Evolutionary conservation across 176 grass and related monocot genomes (phyloP), one percentile per base, ranked within the genome.

Genomic region (Bonia amplexicaulis): DNA sequence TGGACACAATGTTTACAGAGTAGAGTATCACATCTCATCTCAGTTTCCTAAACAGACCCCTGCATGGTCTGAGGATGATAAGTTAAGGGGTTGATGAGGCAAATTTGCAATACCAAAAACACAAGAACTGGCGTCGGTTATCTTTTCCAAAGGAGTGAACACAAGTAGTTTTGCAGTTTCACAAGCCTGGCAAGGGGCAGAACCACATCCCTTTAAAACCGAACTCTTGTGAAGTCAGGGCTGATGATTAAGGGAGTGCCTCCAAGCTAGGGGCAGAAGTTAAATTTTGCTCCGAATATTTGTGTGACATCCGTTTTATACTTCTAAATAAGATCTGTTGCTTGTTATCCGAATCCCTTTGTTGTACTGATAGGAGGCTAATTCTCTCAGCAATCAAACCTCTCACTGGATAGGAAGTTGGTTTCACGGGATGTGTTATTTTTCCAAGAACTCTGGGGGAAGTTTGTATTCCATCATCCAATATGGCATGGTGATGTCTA

Each of bases 1-100:
- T 96, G 58, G 89, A 89, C 49, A 73, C 40, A 57, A 81, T 93
- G 70, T 91, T 93, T 65, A 35, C 82, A 37, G 88, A 89, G 4
- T 78, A 82, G 73, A 53, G 57, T 45, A 57, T 51, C 10, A 23
- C 42, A 11, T 62, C 25, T 19, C 3, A 12, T 27, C 2, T 51
- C 11, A 12, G 1, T 27, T 78, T 52, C 19, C 26, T 60, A 58
- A 46, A 37, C 23, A 53, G 65, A 17, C 8, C 77, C 40, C 39
- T 3, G 76, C 7, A 14, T 48, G 15, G 17, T 26, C 7, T 16
- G 42, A 73, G 70, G 23, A 25, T 25, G 13, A 37, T 66, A 27
- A 26, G 3, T 25, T 7, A 12, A 68, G 27, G 25, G 20, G 10
- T 27, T 40, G 48, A 48, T 73, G 60, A 22, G 2, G 12, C 13